Evolutionary conservation across 495 filamentous ascomycete genomes (phyloP), one percentile per base, ranked within the genome.

Genomic region (Pyrenula massariospora): DNA sequence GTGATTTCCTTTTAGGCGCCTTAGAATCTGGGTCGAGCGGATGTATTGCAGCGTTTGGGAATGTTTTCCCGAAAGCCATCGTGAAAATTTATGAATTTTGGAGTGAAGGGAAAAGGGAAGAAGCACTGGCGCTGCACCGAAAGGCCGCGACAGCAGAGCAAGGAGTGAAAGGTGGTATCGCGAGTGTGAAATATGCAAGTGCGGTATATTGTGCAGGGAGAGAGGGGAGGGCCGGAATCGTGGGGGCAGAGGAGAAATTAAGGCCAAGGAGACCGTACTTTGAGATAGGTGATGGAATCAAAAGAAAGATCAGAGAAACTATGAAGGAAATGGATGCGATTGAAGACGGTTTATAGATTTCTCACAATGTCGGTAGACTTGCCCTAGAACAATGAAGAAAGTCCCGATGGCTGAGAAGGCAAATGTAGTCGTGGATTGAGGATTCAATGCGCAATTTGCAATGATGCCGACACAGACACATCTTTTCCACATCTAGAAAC

Each of bases 1-100:
- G 81, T 1, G 85, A 88, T 60, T 88, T 88, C 63, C 66, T 89
- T 47, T 66, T 88, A 25, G 84, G 79, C 0, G 84, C 83, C 1
- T 59, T 83, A 15, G 70, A 72, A 8, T 80, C 79, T 1, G 84
- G 84, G 2, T 78, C 75, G 2, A 75, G 80, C 2, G 85, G 85
- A 3, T 84, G 80, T 58, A 84, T 87, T 58, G 77, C 81, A 1
- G 85, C 82, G 2, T 85, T 87, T 63, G 83, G 72, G 52, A 87
- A 85, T 62, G 76, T 85, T 25, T 82, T 85, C 53, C 85, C 84
- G 2, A 77, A 75, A 61, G 73, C 74, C 0, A 68, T 81, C 21
- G 70, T 73, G 3, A 63, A 65, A 53, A 70, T 85, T 10, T 86
- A 82, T 66, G 65, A 74, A 12, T 63, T 84, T 1, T 81, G 73